A percentile compares a stretch with the other conserved stretches of the same genome.
Conservation (phyloP, 257 asterid species). For the Gentiana dahurica region DNA sequence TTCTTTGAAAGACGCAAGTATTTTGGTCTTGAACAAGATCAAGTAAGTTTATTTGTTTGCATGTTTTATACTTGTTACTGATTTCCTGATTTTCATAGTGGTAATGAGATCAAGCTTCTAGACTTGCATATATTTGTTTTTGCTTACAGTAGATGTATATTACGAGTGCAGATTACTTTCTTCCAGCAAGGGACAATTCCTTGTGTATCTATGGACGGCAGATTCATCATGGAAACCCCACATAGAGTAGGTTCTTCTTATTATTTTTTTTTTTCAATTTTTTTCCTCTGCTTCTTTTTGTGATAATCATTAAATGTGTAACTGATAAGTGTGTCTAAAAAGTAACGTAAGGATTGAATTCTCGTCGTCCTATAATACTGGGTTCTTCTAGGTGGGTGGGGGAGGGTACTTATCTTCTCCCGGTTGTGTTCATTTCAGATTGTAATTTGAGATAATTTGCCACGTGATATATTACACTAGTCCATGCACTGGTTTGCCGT, state of each 20-base stretch:
- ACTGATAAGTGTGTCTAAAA: neutral
- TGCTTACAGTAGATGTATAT: neutral
- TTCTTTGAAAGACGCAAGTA: conserved; percentile 79
- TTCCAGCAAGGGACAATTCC: conserved; percentile 96
- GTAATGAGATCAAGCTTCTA: too few species aligned
- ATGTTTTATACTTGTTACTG: conserved; percentile 1
- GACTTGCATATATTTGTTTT: neutral
- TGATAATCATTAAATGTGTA: neutral
- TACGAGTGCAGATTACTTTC: conserved; percentile 69
- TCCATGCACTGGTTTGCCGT: too few species aligned
- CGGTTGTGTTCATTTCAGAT: too few species aligned
- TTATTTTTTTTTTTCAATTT: conserved; percentile 7
- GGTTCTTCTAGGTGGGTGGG: too few species aligned
- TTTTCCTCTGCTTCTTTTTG: neutral
- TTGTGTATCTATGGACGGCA: conserved; percentile 85
- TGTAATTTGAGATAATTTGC: too few species aligned
- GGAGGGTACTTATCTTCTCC: too few species aligned
- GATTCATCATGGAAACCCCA: conserved; percentile 88
- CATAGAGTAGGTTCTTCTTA: conserved; percentile 71
- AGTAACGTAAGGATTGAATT: neutral
- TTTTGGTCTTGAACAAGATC: conserved; percentile 94
- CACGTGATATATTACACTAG: too few species aligned
- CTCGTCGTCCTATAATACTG: too few species aligned
- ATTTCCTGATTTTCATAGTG: neutral
- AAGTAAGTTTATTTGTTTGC: conserved; percentile 33